Evolutionary conservation across 2,329 filamentous ascomycete genomes (phyloP).

Genomic region (Fusarium abutilonis): DNA sequence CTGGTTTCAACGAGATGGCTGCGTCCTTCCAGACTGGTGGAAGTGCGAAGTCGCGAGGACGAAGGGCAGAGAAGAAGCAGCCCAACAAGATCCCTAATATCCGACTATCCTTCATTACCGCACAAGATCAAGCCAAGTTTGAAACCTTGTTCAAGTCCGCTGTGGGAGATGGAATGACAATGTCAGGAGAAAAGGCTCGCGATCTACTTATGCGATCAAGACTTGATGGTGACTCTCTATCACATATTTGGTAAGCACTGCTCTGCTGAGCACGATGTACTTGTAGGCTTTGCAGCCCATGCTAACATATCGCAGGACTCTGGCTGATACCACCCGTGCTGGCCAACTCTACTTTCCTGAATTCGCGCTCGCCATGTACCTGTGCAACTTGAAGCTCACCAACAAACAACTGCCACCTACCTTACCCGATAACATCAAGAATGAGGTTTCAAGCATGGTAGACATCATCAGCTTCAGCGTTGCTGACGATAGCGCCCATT

Average conservation of each 20-base stretch:
- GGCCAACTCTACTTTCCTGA: slow-evolving; percentile 97
- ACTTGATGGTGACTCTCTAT: slow-evolving; percentile 85
- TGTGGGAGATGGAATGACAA: slow-evolving; percentile 84
- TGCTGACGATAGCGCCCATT: slow-evolving; percentile 71
- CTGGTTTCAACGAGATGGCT: slow-evolving; percentile 73
- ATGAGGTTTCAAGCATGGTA: slow-evolving; percentile 99
- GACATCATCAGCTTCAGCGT: slow-evolving; percentile 98
- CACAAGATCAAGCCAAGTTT: slow-evolving; percentile 93
- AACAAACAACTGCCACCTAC: slow-evolving; percentile 79
- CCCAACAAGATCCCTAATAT: slow-evolving; percentile 90
- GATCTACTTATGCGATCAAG: slow-evolving; percentile 90
- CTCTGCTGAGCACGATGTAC: background rate
- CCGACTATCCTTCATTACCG: slow-evolving; percentile 93
- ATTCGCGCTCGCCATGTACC: slow-evolving; percentile 97
- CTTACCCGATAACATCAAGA: slow-evolving; percentile 87
- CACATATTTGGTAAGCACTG: slow-evolving; percentile 82
- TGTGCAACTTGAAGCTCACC: slow-evolving; percentile 92
- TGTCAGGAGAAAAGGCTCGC: slow-evolving; percentile 92
- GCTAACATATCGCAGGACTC: slow-evolving; percentile 67
- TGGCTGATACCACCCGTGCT: slow-evolving; percentile 95
- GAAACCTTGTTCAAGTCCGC: slow-evolving; percentile 98
- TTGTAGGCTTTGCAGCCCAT: background rate
- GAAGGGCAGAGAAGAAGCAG: slow-evolving; percentile 59
- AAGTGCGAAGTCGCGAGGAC: slow-evolving; percentile 56
- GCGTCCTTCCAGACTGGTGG: slow-evolving; percentile 69